phyloP scores from a whole-genome alignment of 495 filamentous ascomycete species.

The Lasiosphaeria ovina region DNA sequence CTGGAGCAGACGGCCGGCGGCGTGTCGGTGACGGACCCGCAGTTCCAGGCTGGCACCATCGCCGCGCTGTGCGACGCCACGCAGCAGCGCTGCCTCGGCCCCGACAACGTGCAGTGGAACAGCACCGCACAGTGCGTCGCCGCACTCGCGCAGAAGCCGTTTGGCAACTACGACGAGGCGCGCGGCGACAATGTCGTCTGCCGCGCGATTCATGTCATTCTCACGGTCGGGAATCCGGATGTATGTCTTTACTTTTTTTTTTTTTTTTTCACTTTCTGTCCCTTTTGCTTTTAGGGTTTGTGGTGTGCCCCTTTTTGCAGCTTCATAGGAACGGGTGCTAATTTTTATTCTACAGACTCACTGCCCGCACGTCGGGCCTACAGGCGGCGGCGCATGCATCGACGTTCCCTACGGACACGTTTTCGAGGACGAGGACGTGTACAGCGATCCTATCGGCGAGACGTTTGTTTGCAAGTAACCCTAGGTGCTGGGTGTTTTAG shows the following conservation, averaged over 20 bases:
- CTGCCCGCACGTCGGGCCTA: slow-evolving; percentile 40
- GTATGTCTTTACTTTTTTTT: slow-evolving; percentile 22
- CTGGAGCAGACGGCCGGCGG: slow-evolving; percentile 24
- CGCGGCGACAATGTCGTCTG: slow-evolving; percentile 44
- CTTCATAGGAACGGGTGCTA: slow-evolving; percentile 2
- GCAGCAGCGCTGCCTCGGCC: slow-evolving; percentile 31
- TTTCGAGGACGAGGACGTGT: slow-evolving; percentile 36
- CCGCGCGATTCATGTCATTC: slow-evolving; percentile 37
- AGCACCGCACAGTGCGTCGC: slow-evolving; percentile 28
- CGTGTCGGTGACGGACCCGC: slow-evolving; percentile 21
- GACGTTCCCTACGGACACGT: slow-evolving; percentile 29
- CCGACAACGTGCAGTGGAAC: slow-evolving; percentile 32
- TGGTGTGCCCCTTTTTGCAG: neutral
- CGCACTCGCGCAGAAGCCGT: slow-evolving; percentile 25
- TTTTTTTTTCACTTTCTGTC: neutral
- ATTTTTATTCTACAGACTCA: slow-evolving; percentile 28
- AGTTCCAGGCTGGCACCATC: slow-evolving; percentile 27
- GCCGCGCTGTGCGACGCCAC: slow-evolving; percentile 29
- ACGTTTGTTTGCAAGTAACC: slow-evolving; percentile 33
- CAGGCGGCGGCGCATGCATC: slow-evolving; percentile 42
- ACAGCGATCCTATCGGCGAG: slow-evolving; percentile 29
- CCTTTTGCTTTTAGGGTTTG: neutral
- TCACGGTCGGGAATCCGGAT: slow-evolving; percentile 37
- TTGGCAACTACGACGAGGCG: slow-evolving; percentile 40
- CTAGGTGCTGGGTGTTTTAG: too few relatives aligned